phyloP scores from a whole-genome alignment of 1,284 basidiomycete genomes.

The Apiotrichum veenhuisii region DNA sequence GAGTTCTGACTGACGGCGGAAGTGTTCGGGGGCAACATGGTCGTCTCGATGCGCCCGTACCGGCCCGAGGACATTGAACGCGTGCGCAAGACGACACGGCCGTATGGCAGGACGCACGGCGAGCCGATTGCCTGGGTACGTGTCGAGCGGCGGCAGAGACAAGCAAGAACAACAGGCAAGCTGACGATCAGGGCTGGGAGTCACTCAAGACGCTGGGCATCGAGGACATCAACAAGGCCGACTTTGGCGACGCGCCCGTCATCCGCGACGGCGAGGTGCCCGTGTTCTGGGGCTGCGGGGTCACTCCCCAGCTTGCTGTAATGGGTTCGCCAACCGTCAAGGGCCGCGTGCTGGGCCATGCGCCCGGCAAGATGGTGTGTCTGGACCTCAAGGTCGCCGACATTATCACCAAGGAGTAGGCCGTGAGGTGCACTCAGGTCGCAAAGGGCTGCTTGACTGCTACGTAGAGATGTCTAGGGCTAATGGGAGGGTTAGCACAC shows the following conservation, averaged over 20 bases:
- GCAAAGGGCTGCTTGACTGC: too few species aligned
- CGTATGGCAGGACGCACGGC: conserved; percentile 34
- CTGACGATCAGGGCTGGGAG: conserved; percentile 24
- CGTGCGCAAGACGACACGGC: conserved; percentile 28
- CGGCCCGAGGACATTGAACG: conserved; percentile 16
- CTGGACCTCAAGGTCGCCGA: conserved; percentile 26
- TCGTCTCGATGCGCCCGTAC: conserved; percentile 45
- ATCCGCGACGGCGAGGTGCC: conserved; percentile 36
- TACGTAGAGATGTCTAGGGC: too few species aligned
- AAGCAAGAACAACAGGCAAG: too few species aligned
- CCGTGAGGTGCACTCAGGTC: too few species aligned
- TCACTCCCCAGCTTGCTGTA: conserved; percentile 35
- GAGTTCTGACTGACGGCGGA: not conserved
- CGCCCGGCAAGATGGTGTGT: conserved; percentile 38
- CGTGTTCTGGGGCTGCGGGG: conserved; percentile 43
- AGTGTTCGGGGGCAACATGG: conserved; percentile 31
- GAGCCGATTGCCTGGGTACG: conserved; percentile 36
- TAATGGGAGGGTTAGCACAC: too few species aligned
- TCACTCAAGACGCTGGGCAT: conserved; percentile 31
- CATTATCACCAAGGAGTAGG: not conserved
- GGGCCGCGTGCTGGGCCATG: conserved; percentile 30
- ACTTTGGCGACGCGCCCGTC: conserved; percentile 31
- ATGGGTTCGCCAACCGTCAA: conserved; percentile 21
- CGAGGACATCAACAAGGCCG: conserved; percentile 25
- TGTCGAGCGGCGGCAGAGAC: not conserved